Evolutionary conservation across 768 basidiomycete species (phyloP).

Genomic region (Pleurotus giganteus): DNA sequence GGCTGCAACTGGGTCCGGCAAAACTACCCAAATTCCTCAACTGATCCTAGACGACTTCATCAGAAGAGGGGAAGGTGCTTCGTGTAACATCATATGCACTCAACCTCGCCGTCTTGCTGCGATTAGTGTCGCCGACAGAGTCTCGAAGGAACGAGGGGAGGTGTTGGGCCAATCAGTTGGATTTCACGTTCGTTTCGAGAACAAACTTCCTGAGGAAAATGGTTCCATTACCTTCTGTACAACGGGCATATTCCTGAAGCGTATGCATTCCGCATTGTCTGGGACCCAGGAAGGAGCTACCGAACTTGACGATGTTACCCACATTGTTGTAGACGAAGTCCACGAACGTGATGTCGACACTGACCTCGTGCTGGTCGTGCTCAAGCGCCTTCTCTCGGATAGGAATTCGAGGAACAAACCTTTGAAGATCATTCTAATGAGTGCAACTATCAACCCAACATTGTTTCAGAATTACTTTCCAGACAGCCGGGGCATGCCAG

Average conservation of each 20-base stretch:
- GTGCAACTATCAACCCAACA: constrained; percentile 89
- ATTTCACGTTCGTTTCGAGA: constrained; percentile 91
- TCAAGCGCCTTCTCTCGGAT: constrained; percentile 79
- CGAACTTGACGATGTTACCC: constrained; percentile 75
- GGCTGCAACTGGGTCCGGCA: constrained; percentile 90
- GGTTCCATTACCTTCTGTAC: constrained; percentile 93
- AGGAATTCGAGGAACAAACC: constrained; percentile 68
- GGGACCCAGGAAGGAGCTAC: constrained; percentile 24
- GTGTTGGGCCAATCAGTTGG: constrained; percentile 70
- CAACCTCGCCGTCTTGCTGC: constrained; percentile 92
- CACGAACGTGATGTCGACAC: constrained; percentile 96
- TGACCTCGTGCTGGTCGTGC: constrained; percentile 83
- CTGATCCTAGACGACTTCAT: constrained; percentile 86
- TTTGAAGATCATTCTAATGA: constrained; percentile 90
- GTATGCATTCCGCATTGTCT: constrained; percentile 72
- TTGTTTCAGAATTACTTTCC: constrained; percentile 89
- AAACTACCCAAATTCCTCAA: constrained; percentile 94
- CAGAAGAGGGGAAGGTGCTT: constrained; percentile 71
- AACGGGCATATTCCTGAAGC: constrained; percentile 84
- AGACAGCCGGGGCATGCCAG: constrained; percentile 54
- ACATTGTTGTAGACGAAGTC: constrained; percentile 93
- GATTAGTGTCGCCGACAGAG: constrained; percentile 87
- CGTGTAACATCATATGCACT: constrained; percentile 89
- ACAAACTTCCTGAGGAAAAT: constrained; percentile 71
- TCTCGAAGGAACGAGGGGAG: constrained; percentile 86